Percentiles rank a stretch among this genome's conserved stretches.
These are phyloP conservation scores for Ophiocordyceps camponoti-saundersi DNA, from an alignment of 2,329 filamentous ascomycete genomes.

Conservation along the genomic window DNA sequence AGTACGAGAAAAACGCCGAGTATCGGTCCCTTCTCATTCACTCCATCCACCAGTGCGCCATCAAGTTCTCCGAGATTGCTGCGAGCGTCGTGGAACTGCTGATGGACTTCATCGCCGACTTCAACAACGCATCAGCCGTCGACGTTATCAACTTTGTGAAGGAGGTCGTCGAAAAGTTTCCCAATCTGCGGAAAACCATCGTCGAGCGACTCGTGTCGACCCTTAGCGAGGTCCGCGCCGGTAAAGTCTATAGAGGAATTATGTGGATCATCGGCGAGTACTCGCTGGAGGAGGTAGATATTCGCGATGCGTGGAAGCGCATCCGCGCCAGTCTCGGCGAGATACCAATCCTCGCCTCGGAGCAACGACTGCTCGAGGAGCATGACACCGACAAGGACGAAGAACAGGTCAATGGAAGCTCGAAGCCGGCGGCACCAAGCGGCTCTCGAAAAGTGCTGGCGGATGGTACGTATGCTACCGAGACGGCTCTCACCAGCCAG, in stretches of 20 bases:
- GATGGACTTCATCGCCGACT: constrained; percentile 98
- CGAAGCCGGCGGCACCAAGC: constrained; percentile 58
- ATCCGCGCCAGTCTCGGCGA: constrained; percentile 89
- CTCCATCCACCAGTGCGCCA: constrained; percentile 94
- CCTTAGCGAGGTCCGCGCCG: constrained; percentile 80
- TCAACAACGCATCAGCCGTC: constrained; percentile 90
- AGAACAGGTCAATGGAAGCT: constrained; percentile 62
- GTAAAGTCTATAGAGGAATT: constrained; percentile 92
- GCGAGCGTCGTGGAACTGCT: constrained; percentile 90
- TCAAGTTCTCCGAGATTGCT: constrained; percentile 97
- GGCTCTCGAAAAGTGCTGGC: constrained; percentile 85
- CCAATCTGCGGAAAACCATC: constrained; percentile 71
- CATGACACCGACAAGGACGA: constrained; percentile 51
- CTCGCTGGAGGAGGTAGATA: constrained; percentile 82
- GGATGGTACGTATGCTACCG: constrained; percentile 93
- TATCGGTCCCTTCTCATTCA: constrained; percentile 92
- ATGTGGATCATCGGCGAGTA: constrained; percentile 98
- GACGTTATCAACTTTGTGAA: constrained; percentile 98
- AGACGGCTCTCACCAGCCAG: constrained; percentile 87
- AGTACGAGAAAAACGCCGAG: constrained; percentile 95
- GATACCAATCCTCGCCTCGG: constrained; percentile 89
- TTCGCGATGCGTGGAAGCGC: constrained; percentile 89
- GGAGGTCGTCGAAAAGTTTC: constrained; percentile 97
- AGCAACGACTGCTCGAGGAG: constrained; percentile 80
- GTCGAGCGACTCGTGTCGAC: constrained; percentile 80